These are phyloP conservation scores for Colletotrichum sp. DNA, from an alignment of 2,329 filamentous ascomycete genomes.

Conservation along the genomic window DNA sequence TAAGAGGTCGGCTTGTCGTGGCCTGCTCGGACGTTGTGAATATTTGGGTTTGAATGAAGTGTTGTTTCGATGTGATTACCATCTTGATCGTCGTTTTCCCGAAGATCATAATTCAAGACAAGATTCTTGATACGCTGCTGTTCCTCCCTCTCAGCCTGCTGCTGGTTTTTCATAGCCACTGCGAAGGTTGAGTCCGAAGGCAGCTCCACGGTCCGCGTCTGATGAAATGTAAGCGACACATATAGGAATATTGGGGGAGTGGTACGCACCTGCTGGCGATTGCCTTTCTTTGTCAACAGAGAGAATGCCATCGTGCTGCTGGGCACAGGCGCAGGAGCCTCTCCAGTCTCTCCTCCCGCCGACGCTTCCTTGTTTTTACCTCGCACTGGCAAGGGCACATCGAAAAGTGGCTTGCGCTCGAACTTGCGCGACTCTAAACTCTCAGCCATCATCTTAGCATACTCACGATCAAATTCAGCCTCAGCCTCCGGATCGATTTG, in stretches of 20 bases:
- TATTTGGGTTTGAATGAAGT: conserved; percentile 52
- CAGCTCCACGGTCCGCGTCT: conserved; percentile 91
- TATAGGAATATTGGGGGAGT: not conserved
- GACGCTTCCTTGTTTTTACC: conserved; percentile 50
- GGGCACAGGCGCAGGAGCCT: conserved; percentile 16
- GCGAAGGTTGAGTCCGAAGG: conserved; percentile 93
- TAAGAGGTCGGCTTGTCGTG: conserved; percentile 55
- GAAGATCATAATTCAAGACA: conserved; percentile 94
- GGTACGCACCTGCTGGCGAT: conserved; percentile 79
- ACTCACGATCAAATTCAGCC: conserved; percentile 96
- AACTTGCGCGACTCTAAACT: conserved; percentile 95
- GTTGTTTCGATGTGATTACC: conserved; percentile 64
- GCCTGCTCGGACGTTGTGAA: conserved; percentile 53
- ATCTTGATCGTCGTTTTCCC: conserved; percentile 80
- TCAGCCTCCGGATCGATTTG: conserved; percentile 92
- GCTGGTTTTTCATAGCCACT: conserved; percentile 93
- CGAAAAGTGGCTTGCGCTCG: conserved; percentile 92
- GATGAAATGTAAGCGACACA: conserved; percentile 21
- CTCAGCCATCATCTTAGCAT: conserved; percentile 98
- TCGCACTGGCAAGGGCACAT: conserved; percentile 95
- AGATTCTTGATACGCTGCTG: conserved; percentile 98
- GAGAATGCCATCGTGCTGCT: conserved; percentile 90
- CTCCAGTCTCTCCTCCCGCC: conserved; percentile 11
- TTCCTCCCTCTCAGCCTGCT: conserved; percentile 93
- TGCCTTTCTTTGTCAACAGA: conserved; percentile 92